These are phyloP conservation scores for Elongisporangium anandrum DNA, from an alignment of 352 stramenopile genomes.

Conservation along the genomic window DNA sequence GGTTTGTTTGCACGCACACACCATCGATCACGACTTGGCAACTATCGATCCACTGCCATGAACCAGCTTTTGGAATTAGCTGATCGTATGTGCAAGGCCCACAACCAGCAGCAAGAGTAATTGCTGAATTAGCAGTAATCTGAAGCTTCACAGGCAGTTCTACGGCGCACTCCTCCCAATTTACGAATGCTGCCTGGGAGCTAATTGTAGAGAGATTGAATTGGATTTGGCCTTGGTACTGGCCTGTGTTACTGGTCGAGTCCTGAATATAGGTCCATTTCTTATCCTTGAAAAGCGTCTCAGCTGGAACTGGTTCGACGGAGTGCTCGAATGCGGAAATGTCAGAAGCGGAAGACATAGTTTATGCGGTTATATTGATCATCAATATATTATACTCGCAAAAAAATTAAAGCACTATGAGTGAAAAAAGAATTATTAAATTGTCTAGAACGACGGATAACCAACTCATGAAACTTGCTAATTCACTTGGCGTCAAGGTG, in stretches of 20 bases:
- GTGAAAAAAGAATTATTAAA: neutral
- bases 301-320: neutral
- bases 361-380: too few relatives aligned
- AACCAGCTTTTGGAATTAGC: neutral
- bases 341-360: neutral
- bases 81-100: too few relatives aligned
- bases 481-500: neutral
- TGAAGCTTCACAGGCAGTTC: too few relatives aligned
- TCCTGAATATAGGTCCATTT: neutral
- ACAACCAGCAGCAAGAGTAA: too few relatives aligned
- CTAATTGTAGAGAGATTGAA: constrained; percentile 1
- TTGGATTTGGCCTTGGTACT: constrained; percentile 3
- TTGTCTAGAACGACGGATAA: neutral
- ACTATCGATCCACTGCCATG: constrained; percentile 9
- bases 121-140: too few relatives aligned
- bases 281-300: neutral
- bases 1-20: constrained; percentile 1
- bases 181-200: constrained; percentile 2
- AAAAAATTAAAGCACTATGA: neutral
- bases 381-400: neutral
- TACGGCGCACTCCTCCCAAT: too few relatives aligned
- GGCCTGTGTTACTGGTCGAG: neutral
- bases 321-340: neutral
- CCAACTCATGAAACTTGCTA: neutral
- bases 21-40: constrained; percentile 11